These are phyloP conservation scores for Samsoniella hepiali DNA, from an alignment of 2,329 filamentous ascomycete species.

Conservation along the genomic window DNA sequence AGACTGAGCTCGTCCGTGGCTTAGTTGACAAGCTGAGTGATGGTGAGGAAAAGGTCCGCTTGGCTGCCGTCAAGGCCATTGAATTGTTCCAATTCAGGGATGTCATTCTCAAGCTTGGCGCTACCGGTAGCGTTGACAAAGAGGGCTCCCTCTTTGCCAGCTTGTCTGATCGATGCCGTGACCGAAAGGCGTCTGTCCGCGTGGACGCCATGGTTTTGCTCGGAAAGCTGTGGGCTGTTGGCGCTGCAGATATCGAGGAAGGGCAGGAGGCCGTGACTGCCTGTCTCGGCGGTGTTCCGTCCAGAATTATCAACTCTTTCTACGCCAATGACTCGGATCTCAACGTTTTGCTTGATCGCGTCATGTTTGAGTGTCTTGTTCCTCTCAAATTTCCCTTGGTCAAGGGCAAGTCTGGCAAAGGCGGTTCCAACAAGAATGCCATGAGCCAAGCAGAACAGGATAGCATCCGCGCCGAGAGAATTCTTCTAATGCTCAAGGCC, in stretches of 20 bases:
- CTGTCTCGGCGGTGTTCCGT: constrained; percentile 78
- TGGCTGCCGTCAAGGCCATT: constrained; percentile 84
- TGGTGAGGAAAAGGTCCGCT: constrained; percentile 82
- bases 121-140: constrained; percentile 70
- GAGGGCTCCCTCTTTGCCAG: constrained; percentile 75
- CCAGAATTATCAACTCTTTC: constrained; percentile 79
- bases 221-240: constrained; percentile 89
- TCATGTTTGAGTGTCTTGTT: constrained; percentile 83
- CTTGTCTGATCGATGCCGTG: constrained; percentile 83
- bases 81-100: constrained; percentile 77
- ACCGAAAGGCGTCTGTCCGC: constrained; percentile 77
- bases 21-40: constrained; percentile 82
- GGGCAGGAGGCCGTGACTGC: constrained; percentile 73
- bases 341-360: constrained; percentile 78
- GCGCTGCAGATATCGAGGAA: constrained; percentile 77
- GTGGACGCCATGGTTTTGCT: constrained; percentile 83
- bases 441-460: constrained; percentile 62
- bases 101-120: constrained; percentile 77
- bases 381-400: constrained; percentile 78
- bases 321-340: constrained; percentile 89
- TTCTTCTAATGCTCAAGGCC: constrained; percentile 75
- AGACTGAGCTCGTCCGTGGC: constrained; percentile 67
- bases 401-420: constrained; percentile 60
- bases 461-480: constrained; percentile 76
- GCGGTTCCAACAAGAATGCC: constrained; percentile 44